Evolutionary conservation across 1,284 basidiomycete genomes (phyloP), one percentile per base, ranked within the genome.

Genomic region (Sporisorium graminicola): DNA sequence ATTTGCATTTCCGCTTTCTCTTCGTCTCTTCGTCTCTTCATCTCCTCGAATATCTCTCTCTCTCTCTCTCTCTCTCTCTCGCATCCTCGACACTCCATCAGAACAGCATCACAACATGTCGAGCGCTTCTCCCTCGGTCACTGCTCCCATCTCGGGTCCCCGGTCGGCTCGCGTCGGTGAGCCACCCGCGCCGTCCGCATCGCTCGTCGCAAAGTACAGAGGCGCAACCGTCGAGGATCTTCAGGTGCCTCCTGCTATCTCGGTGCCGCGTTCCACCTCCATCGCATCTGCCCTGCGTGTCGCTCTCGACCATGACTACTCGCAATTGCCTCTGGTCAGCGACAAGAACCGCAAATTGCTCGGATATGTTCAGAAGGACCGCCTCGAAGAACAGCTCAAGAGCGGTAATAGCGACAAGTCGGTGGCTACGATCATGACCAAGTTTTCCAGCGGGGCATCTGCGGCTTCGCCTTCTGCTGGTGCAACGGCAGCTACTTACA

Each of bases 301-400:
- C 35, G 80, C 81, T 14, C 69, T 80, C 37, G 81, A 83, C 64
- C 79, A 83, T 60, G 80, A 83, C 69, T 83, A 82, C 67, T 73
- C 71, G 24, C 81, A 82, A 55, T 68, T 83, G 4, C 80, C 81
- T 13, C 77, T 82, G 13, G 66, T 82, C 37, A 70, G 69, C 51
- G 71, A 74, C 35, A 78, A 78, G 55, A 74, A 80, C 44, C 69
- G 73, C 8, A 78, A 78, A 58, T 53, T 80, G 62, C 64, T 70
- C 46, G 83, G 82, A 26, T 85, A 82, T 53, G 74, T 83, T 18
- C 81, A 83, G 33, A 74, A 84, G 59, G 64, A 74, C 26, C 73
- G 70, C 16, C 73, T 84, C 24, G 66, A 78, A 37, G 52, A 69
- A 40, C 67, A 75, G 35, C 53, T 77, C 49, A 65, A 76, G 29